Base-by-base conservation (phyloP, 371 early-diverging fungal genomes). In the Mortierella sp. region DNA sequence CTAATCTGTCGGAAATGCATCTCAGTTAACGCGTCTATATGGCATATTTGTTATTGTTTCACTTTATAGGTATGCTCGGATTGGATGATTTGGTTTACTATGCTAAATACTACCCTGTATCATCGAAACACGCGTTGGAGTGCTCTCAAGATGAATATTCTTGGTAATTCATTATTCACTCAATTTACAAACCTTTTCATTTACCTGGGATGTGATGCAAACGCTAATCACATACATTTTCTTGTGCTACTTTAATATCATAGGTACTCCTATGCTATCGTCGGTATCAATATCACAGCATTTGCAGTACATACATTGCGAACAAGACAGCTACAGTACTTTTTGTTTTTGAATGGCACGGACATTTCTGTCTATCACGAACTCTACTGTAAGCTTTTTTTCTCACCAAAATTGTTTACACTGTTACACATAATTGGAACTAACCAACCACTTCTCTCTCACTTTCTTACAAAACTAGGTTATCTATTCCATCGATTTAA, bases 261-360 rank as follows among this genome's bases (percentile, higher is more conserved):
- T 66, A 87, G 92, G 94, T 94, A 93, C 63, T 91, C 93, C n/a
- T 91, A 91, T 76, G 94, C 95, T 22, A 89, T 93, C 67, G 93
- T 91, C 7, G 95, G 96, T 8, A 95, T 96, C 85, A 92, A 94
- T 70, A 91, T 95, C 47, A 91, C 95, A 2, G 85, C 86, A 43
- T 93, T 88, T 71, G 87, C 88, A 13, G 87, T 94, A 17, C 87
- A 89, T 43, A 76, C 89, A 8, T 75, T 94, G 26, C 80, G 93
- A 23, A 89, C 90, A 0, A 85, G 93, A 47, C 88, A 88, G 68
- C 75, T 94, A 4, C 94, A 95, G 67, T 80, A 83, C 35, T 89
- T 84, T 61, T 83, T 95, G 40, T 93, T 89, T 72, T 68, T 85
- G 57, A 87, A 88, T 66, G 92, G 92, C 8, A 75, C 85, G 3